These are phyloP conservation scores for Ramaria rubella DNA, from an alignment of 768 basidiomycete genomes.

Conservation along the genomic window DNA sequence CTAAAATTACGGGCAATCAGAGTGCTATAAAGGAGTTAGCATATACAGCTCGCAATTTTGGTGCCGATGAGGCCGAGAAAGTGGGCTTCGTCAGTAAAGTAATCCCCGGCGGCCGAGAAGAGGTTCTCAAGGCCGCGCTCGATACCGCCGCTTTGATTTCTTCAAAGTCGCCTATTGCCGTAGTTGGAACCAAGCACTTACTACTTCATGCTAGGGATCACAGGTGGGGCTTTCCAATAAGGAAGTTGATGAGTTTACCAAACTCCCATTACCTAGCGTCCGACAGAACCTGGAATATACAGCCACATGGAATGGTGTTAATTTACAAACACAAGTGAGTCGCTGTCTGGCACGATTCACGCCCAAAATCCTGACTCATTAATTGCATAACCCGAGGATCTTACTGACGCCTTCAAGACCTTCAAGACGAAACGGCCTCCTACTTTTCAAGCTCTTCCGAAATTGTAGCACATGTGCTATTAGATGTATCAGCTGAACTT, in stretches of 20 bases:
- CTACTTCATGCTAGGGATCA: slow-evolving; percentile 77
- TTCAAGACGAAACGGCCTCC: slow-evolving; percentile 16
- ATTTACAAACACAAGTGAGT: slow-evolving; percentile 42
- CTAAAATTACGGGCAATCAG: slow-evolving; percentile 69
- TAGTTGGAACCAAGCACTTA: slow-evolving; percentile 68
- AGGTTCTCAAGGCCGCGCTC: slow-evolving; percentile 63
- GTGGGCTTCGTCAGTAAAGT: slow-evolving; percentile 73
- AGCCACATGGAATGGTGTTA: slow-evolving; percentile 47
- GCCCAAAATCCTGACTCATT: not conserved
- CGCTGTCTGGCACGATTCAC: not conserved
- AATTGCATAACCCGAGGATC: slow-evolving; percentile 15
- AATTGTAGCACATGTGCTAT: slow-evolving; percentile 13
- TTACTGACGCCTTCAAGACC: slow-evolving; percentile 17
- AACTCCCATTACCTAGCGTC: slow-evolving; percentile 28
- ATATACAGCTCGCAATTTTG: slow-evolving; percentile 67
- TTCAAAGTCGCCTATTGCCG: slow-evolving; percentile 73
- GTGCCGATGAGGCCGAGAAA: slow-evolving; percentile 54
- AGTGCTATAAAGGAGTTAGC: slow-evolving; percentile 70
- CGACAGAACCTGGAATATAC: slow-evolving; percentile 51
- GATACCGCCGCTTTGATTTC: slow-evolving; percentile 61
- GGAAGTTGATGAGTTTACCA: not conserved
- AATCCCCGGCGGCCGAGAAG: slow-evolving; percentile 56
- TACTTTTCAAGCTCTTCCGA: slow-evolving; percentile 18
- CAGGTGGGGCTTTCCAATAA: slow-evolving; percentile 38
- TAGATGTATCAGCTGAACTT: not conserved